Base-by-base conservation (phyloP, 2,329 filamentous ascomycete genomes). In the Clonostachys sp. region DNA sequence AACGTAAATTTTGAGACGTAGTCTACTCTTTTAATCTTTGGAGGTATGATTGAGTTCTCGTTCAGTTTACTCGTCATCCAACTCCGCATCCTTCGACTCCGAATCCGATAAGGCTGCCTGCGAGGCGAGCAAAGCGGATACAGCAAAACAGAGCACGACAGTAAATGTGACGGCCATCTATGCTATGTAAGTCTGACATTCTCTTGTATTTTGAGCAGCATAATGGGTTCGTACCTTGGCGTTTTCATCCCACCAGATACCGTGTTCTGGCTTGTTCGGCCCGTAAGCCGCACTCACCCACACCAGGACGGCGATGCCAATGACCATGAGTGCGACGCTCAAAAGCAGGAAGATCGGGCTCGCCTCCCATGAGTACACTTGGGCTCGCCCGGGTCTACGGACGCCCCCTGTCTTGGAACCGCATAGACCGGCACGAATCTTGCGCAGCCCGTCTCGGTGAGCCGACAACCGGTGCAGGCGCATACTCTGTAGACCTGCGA, bases 401-500 rank as follows among this genome's bases (percentile, higher is more conserved):
- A 12, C 45, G 34, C n/a, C 34, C 12, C n/a, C n/a, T 13, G 12
- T 5, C 35, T 38, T 38, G 35, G 35, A 38, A 16, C 35, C 35
- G 2, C 47, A 45, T 41, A 58, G 45, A 24, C 49, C 50, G 34
- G 46, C 43, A 9, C 70, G 57, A 42, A 72, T 68, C 6, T 62
- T 57, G 8, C 49, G 41, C 5, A 62, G 52, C 1, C 65, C 66
- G 49, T 71, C 64, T 8, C 62, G 60, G 50, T 72, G 70, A 5
- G 63, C 61, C 12, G 66, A 67, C 6, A 73, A 53, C 2, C 70
- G 64, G 53, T 71, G 68, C 5, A 73, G 57, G 6, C 68, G 64
- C 9, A 73, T 64, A 4, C 65, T 67, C 50, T 72, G 68, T 48
- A 69, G 63, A 4, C 67, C 63, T 6, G 71, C 65, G 2, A 69